Conservation (phyloP, 495 filamentous ascomycete species). For the Trichoderma virens region DNA sequence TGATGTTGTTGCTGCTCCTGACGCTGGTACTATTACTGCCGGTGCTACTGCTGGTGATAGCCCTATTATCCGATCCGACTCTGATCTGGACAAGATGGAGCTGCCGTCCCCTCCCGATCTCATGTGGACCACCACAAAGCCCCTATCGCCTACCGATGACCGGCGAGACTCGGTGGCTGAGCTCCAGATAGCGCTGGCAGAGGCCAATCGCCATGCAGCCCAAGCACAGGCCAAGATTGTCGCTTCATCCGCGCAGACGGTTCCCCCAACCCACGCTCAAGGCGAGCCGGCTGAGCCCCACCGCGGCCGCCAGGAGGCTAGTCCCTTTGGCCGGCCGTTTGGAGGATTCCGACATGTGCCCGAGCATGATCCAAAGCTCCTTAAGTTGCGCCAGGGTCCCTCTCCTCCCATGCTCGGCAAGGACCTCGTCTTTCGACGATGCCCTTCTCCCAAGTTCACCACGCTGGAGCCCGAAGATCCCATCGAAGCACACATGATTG, state of each 20-base stretch:
- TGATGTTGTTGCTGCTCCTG: not conserved
- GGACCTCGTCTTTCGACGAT: conserved; percentile 68
- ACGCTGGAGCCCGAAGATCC: conserved; percentile 58
- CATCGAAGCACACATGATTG: conserved; percentile 19
- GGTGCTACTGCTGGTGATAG: conserved; percentile 11
- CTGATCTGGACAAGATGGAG: conserved; percentile 35
- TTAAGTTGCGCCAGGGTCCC: conserved; percentile 36
- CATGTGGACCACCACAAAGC: conserved; percentile 28
- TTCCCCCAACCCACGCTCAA: not conserved
- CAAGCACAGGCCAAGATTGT: not conserved
- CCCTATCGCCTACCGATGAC: not conserved
- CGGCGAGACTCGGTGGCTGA: conserved; percentile 26
- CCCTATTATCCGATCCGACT: conserved; percentile 17
- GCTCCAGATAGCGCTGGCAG: not conserved
- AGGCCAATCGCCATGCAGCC: conserved; percentile 4
- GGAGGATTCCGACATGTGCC: conserved; percentile 17
- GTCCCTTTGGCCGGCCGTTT: conserved; percentile 28
- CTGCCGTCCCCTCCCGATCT: conserved; percentile 36
- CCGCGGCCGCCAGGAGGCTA: conserved; percentile 15
- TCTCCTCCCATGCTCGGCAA: conserved; percentile 80
- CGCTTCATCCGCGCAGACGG: not conserved
- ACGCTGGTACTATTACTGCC: not conserved
- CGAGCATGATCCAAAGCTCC: conserved; percentile 19
- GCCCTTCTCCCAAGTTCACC: conserved; percentile 70
- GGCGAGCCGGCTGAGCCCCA: conserved; percentile 2